phyloP scores from a whole-genome alignment of 2,329 filamentous ascomycete species.

The Piedraia hortae region DNA sequence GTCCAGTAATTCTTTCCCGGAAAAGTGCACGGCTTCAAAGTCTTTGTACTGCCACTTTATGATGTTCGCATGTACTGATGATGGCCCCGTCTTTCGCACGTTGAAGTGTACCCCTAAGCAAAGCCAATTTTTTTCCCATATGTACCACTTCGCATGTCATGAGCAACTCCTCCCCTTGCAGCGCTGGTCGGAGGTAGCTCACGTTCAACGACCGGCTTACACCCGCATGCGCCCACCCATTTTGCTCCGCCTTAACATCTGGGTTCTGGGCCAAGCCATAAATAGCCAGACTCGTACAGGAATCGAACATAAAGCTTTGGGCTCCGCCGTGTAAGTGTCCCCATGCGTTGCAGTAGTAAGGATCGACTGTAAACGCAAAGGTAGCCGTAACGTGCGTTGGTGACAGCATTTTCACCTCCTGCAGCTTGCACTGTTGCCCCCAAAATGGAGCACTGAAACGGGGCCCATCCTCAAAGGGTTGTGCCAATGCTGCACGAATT shows the following conservation, averaged over 20 bases:
- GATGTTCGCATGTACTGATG: slow-evolving; percentile 13
- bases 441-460: slow-evolving; percentile 3
- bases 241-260: slow-evolving; percentile 1
- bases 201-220: slow-evolving; percentile 18
- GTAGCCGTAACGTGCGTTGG: slow-evolving; percentile 13
- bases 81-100: slow-evolving; percentile 11
- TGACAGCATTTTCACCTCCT: slow-evolving; percentile 13
- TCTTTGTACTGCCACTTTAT: slow-evolving; percentile 10
- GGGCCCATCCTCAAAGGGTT: slow-evolving; percentile 1
- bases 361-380: slow-evolving; percentile 19
- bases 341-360: slow-evolving; percentile 19
- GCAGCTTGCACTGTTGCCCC: slow-evolving; percentile 6
- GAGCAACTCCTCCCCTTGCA: slow-evolving; percentile 14
- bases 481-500: slow-evolving; percentile 4
- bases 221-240: slow-evolving; percentile 18
- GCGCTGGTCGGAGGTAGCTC: slow-evolving; percentile 18
- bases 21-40: too few species aligned
- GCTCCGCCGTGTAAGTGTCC: slow-evolving; percentile 22
- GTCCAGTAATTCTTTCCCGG: too few species aligned
- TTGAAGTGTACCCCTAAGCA: slow-evolving; percentile 16
- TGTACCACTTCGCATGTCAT: slow-evolving; percentile 20
- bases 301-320: slow-evolving; percentile 24
- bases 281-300: slow-evolving; percentile 19
- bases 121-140: slow-evolving; percentile 16
- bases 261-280: slow-evolving; percentile 6